Evolutionary conservation across 2,329 filamentous ascomycete species (phyloP), one percentile per base, ranked within the genome.

Genomic region (Fusarium abutilonis): DNA sequence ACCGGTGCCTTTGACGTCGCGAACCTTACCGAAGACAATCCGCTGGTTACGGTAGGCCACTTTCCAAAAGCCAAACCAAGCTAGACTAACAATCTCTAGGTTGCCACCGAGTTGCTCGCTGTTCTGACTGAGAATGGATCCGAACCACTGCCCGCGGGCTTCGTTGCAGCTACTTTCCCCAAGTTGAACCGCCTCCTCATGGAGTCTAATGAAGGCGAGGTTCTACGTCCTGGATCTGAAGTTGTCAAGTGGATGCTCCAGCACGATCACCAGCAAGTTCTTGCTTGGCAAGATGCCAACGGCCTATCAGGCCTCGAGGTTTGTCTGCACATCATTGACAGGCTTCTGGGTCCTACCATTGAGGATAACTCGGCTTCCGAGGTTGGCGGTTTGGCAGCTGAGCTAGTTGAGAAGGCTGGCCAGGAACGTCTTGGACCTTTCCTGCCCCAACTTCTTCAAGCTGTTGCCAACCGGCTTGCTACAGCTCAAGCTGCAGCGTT

Each of bases 301-400:
- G 90, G 91, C 36, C 92, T 92, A 69, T 90, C 87, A 34, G 94
- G 94, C 14, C 83, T 97, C 10, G 93, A 98, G 75, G 89, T 96
- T 28, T 92, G 92, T 56, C 84, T 99, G 43, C 86, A 92, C 64
- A 95, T 99, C 68, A 92, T 99, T 62, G 95, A 97, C 74, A 91
- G 94, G 43, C 84, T 99, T 5, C 84, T 99, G 28, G 89, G 91
- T 4, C 89, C 91, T 1, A 78, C 84, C 2, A 89, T 98, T n/a
- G 91, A 96, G 70, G 95, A 99, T 71, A 92, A 94, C 70, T 91
- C 93, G 15, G 95, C 94, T 6, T 92, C 93, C n/a, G 94, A 99
- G 78, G 93, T 99, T 39, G 95, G 95, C 67, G 92, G 93, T 14
- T 85, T 99, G 64, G 95, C 95, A 5, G 94, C 94, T 2, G 93